These are phyloP conservation scores for Neonectria faginata DNA, from an alignment of 2,329 filamentous ascomycete species.

Conservation along the genomic window DNA sequence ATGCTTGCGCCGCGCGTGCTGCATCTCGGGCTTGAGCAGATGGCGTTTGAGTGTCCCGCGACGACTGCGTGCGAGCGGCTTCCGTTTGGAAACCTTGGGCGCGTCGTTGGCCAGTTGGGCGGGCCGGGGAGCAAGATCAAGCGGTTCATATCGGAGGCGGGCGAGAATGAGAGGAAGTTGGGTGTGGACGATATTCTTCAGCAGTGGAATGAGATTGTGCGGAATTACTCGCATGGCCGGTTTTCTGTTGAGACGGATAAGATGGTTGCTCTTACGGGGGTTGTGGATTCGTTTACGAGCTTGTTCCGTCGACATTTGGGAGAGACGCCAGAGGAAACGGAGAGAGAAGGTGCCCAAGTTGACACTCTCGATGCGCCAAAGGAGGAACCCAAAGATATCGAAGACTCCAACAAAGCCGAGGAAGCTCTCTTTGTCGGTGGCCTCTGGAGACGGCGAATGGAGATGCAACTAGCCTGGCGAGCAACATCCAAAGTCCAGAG, in stretches of 20 bases:
- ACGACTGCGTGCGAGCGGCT: slow-evolving; percentile 23
- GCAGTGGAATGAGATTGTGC: slow-evolving; percentile 26
- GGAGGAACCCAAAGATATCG: not conserved
- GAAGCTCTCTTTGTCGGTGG: slow-evolving; percentile 17
- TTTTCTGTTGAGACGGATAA: slow-evolving; percentile 14
- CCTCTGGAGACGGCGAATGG: slow-evolving; percentile 20
- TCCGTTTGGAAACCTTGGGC: slow-evolving; percentile 8
- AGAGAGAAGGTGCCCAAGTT: not conserved
- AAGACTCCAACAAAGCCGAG: not conserved
- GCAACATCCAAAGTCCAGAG: slow-evolving; percentile 19
- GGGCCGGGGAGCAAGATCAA: slow-evolving; percentile 8
- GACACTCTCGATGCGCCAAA: not conserved
- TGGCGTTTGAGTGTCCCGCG: slow-evolving; percentile 28
- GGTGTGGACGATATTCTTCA: not conserved
- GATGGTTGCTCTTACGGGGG: slow-evolving; percentile 21
- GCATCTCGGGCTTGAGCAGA: slow-evolving; percentile 27
- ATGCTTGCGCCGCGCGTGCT: slow-evolving; percentile 23
- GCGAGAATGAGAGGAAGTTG: not conserved
- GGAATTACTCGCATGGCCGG: slow-evolving; percentile 12
- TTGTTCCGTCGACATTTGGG: not conserved
- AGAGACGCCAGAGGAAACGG: not conserved
- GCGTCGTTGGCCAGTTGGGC: not conserved
- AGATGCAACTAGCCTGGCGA: slow-evolving; percentile 30
- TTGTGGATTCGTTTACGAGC: slow-evolving; percentile 12
- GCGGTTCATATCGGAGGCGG: not conserved